Evolutionary conservation across 352 stramenopile species (phyloP).

Genomic region (Globisporangium takayamanum): DNA sequence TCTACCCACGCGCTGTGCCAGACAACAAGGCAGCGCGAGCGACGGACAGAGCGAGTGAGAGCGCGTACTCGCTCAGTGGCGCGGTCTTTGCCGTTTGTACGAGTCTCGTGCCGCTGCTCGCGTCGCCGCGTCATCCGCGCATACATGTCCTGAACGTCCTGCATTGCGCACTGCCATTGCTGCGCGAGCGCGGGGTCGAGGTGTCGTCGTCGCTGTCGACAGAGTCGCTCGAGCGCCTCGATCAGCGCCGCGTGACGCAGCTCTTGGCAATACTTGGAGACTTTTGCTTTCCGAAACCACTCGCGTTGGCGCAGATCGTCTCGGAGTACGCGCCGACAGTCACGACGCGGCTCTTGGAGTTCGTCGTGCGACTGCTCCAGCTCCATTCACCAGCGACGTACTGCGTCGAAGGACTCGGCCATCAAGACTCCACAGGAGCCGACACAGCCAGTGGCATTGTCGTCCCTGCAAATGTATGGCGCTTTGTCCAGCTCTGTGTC

Average conservation of each 20-base stretch:
- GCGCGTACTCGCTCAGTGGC: slow-evolving; percentile 33
- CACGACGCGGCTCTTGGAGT: slow-evolving; percentile 20
- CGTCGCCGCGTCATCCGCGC: slow-evolving; percentile 33
- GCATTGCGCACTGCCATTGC: slow-evolving; percentile 21
- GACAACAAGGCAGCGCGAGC: neutral
- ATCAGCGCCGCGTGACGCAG: slow-evolving; percentile 34
- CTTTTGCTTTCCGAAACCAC: slow-evolving; percentile 20
- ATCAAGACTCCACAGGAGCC: neutral
- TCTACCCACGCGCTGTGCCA: slow-evolving; percentile 27
- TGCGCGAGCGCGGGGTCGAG: slow-evolving; percentile 17
- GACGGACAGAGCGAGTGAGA: neutral
- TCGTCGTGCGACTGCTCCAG: slow-evolving; percentile 30
- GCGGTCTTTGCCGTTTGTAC: slow-evolving; percentile 35
- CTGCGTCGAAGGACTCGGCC: neutral
- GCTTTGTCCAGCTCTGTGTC: slow-evolving; percentile 31
- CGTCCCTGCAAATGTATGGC: slow-evolving; percentile 31
- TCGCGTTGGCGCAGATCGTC: neutral
- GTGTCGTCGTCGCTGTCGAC: too few relatives aligned
- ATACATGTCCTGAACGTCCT: slow-evolving; percentile 60
- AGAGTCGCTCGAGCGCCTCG: slow-evolving; percentile 14
- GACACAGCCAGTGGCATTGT: slow-evolving; percentile 9
- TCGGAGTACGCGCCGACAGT: slow-evolving; percentile 2
- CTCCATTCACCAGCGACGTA: slow-evolving; percentile 30
- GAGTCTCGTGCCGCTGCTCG: slow-evolving; percentile 43
- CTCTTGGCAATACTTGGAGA: slow-evolving; percentile 32